Evolutionary conservation across 768 basidiomycete genomes (phyloP).

Genomic region (Boletus pseudo-olivaceus): DNA sequence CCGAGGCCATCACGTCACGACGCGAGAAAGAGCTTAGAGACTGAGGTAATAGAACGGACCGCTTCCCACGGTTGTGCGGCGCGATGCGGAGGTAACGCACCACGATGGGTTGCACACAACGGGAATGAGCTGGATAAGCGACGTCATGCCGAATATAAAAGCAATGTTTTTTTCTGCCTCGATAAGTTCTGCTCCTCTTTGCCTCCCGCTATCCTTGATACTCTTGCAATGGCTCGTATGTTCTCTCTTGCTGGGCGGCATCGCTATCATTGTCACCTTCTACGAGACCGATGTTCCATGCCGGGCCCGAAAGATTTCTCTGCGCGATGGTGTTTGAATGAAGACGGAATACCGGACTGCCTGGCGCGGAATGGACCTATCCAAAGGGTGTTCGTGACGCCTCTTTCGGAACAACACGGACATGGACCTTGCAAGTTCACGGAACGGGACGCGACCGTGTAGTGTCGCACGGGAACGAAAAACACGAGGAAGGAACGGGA

Average conservation of each 20-base stretch:
- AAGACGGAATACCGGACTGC: background rate
- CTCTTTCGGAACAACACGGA: slow-evolving; percentile 6
- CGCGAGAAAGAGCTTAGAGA: background rate
- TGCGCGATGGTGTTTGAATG: background rate
- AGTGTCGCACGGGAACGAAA: background rate
- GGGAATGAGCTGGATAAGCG: slow-evolving; percentile 3
- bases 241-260: background rate
- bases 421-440: background rate
- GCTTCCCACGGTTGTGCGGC: background rate
- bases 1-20: background rate
- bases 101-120: too few relatives aligned
- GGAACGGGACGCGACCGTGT: background rate
- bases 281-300: background rate
- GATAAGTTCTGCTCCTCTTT: background rate
- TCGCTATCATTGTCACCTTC: background rate
- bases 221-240: background rate
- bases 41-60: slow-evolving; percentile 4
- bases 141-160: slow-evolving; percentile 3
- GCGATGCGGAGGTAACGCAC: slow-evolving; percentile 1
- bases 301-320: background rate
- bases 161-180: background rate
- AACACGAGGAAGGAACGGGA: background rate
- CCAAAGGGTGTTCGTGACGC: background rate
- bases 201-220: background rate
- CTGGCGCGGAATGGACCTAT: background rate